Conservation (phyloP, 2,329 filamentous ascomycete genomes). For the Tolypocladium ophioglossoides region DNA sequence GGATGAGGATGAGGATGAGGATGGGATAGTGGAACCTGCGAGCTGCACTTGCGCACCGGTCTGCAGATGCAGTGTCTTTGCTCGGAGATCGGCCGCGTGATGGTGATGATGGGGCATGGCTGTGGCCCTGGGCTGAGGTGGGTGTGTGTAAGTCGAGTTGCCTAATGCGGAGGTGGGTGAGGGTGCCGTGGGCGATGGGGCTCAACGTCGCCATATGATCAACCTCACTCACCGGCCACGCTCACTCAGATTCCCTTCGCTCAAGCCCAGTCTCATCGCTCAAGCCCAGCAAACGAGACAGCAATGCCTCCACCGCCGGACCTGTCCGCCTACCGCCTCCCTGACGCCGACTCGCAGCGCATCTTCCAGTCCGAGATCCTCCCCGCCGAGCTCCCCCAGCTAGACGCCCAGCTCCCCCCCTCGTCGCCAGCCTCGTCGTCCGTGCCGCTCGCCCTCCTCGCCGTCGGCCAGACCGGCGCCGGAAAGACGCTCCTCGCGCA, state of each 20-base stretch:
- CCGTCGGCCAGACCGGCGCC: conserved; percentile 37
- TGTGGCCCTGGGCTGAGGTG: background rate
- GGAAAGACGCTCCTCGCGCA: conserved; percentile 36
- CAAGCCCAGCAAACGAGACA: background rate
- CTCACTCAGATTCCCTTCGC: background rate
- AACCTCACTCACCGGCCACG: background rate
- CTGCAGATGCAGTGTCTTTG: background rate
- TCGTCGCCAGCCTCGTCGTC: background rate
- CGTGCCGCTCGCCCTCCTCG: conserved; percentile 27
- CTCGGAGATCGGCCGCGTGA: background rate
- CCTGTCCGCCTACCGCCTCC: conserved; percentile 20
- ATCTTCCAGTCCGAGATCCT: conserved; percentile 21
- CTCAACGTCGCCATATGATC: too few relatives aligned
- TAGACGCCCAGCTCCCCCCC: conserved; percentile 1
- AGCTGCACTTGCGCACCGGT: background rate
- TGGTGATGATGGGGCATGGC: background rate
- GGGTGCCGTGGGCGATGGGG: background rate
- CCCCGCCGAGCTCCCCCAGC: conserved; percentile 21
- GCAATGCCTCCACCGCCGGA: conserved; percentile 13
- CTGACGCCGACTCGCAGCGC: conserved; percentile 14
- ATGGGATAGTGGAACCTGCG: background rate
- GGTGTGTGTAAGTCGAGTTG: background rate
- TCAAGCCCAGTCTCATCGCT: background rate
- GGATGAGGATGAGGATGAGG: background rate
- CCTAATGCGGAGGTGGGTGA: background rate